Base-by-base conservation (phyloP, 2,329 filamentous ascomycete species). In the Microcyclosporella mali region DNA sequence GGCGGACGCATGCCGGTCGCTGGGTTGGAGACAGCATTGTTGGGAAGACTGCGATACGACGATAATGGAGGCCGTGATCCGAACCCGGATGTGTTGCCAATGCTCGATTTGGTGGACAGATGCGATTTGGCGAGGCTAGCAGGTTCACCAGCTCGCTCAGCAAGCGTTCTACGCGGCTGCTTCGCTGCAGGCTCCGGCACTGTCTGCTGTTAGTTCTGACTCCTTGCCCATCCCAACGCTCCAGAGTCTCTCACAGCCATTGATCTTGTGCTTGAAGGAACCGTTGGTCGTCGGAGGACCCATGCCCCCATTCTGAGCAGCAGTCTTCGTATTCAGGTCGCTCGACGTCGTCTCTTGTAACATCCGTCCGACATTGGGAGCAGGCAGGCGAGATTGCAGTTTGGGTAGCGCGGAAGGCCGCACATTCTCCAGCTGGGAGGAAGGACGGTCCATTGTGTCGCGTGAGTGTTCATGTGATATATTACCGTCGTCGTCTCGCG, bases 261-360 rank as follows among this genome's bases (percentile, higher is more conserved):
- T 67, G 40, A 72, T 70, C 59, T 74, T 76, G 52, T 75, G 70
- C 52, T 78, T 78, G 43, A 63, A 44, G 15, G 50, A 40, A 37
- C 41, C 53, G 40, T 50, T 36, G 40, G 38, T 56, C 12, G 65
- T 61, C 16, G 67, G 66, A 9, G 70, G 69, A 37, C 65, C 63
- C 30, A 44, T 35, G 61, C 76, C 68, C 47, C 62, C 65, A 18
- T 36, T 37, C 16, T 36, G 42, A 6, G 47, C 52, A 17, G 41
- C 37, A 14, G 64, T 65, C 40, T 76, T 73, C 52, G 70, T 64
- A 58, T 83, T 83, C 51, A 62, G 54, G 34, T 60, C 57, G 55
- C 60, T 63, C 38, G 51, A 46, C n/a, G 50, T 60, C 17, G 59
- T 59, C 50, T 63, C 60, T 33, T 53, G 48, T 32, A 63, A 46